A percentile compares a stretch with the other conserved stretches of the same genome.
phyloP scores from a whole-genome alignment of 306 rosid species.

The Cucumis cinereus region DNA sequence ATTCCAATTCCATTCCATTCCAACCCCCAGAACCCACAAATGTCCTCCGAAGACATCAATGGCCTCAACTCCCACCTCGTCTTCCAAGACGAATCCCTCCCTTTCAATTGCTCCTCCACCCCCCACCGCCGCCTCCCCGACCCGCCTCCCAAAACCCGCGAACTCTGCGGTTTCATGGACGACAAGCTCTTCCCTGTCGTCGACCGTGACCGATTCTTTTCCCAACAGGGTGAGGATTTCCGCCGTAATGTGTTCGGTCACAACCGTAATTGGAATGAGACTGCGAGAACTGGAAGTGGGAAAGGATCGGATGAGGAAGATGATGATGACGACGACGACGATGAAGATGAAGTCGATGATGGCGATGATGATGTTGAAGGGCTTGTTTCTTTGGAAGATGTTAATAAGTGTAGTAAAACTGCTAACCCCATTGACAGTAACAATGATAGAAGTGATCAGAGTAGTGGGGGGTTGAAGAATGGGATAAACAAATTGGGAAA shows the following conservation, averaged over 20 bases:
- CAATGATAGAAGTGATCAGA: conserved; percentile 16
- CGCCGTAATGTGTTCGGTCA: conserved; percentile 44
- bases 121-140: conserved; percentile 49
- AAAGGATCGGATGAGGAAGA: conserved; percentile 64
- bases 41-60: conserved; percentile 68
- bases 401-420: conserved; percentile 27
- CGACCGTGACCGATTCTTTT: conserved; percentile 42
- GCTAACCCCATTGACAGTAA: conserved; percentile 11
- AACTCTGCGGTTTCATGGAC: conserved; percentile 55
- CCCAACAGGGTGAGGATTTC: conserved; percentile 41
- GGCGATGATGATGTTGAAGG: conserved; percentile 38
- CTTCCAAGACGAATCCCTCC: conserved; percentile 48
- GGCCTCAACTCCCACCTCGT: conserved; percentile 48
- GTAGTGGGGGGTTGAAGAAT: conserved; percentile 17
- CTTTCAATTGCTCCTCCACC: conserved; percentile 42
- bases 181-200: conserved; percentile 44
- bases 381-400: conserved; percentile 31
- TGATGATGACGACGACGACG: conserved; percentile 45
- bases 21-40: conserved; percentile 5
- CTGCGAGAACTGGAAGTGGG: conserved; percentile 35
- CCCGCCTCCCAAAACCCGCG: conserved; percentile 53
- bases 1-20: neutral
- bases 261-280: conserved; percentile 48
- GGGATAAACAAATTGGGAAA: conserved; percentile 38
- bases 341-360: conserved; percentile 41